These are phyloP conservation scores for Volvox reticuliferus DNA, from an alignment of 139 green algal genomes.

Conservation along the genomic window DNA sequence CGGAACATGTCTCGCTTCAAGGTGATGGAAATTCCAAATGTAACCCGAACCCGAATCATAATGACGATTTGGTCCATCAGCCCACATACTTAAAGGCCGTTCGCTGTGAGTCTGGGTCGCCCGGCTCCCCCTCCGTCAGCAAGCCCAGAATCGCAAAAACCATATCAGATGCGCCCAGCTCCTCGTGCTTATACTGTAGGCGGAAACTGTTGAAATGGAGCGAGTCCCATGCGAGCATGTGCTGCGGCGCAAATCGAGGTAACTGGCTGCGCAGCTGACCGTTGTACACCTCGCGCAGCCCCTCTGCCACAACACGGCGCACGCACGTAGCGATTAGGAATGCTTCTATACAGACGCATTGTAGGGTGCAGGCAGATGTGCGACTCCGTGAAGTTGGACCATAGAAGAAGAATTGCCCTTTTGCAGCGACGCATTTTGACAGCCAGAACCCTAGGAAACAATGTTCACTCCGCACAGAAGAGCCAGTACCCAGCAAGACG, in stretches of 20 bases:
- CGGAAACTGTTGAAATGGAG: constrained; percentile 34
- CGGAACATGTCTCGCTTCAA: not conserved
- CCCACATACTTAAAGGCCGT: constrained; percentile 35
- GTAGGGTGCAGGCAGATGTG: no score
- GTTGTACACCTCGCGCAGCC: constrained; percentile 2
- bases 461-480: no score
- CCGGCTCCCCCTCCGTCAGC: not conserved
- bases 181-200: constrained; percentile 59
- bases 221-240: constrained; percentile 48
- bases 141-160: constrained; percentile 52
- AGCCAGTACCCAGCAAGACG: no score
- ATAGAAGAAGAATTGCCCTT: no score
- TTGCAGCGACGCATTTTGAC: no score
- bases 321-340: not conserved
- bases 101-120: not conserved
- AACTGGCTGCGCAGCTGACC: constrained; percentile 7
- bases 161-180: constrained; percentile 41
- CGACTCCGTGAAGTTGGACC: no score
- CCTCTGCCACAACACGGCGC: constrained; percentile 3
- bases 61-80: no score
- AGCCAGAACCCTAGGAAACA: no score
- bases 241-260: constrained; percentile 11
- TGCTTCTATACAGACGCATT: no score
- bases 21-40: not conserved
- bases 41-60: no score